Conservation (phyloP, 2,329 filamentous ascomycete genomes). For the Fusarium hainanense region DNA sequence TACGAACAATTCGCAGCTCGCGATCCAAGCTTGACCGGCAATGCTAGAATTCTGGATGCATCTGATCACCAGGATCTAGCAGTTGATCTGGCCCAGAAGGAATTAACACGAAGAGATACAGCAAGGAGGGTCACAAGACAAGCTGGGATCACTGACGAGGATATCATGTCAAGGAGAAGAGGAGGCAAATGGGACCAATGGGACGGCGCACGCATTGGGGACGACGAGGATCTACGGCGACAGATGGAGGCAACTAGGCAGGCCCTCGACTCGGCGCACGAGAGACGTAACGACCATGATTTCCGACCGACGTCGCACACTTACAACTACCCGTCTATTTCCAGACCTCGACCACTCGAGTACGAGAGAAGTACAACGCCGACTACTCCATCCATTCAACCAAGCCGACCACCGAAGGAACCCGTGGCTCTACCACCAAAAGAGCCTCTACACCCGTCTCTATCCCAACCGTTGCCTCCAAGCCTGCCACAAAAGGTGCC, state of each 20-base stretch:
- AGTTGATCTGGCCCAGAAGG: constrained; percentile 78
- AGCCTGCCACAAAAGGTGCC: constrained; percentile 48
- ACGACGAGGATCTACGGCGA: constrained; percentile 59
- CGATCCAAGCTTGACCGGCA: constrained; percentile 71
- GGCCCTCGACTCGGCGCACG: constrained; percentile 55
- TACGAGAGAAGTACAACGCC: constrained; percentile 51
- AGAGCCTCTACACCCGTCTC: constrained; percentile 32
- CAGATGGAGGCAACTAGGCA: constrained; percentile 66
- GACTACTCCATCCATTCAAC: constrained; percentile 43
- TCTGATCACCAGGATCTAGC: constrained; percentile 79
- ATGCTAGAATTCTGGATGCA: constrained; percentile 72
- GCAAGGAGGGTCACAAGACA: constrained; percentile 67
- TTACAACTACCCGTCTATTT: constrained; percentile 69
- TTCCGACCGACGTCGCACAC: constrained; percentile 45
- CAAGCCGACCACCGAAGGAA: constrained; percentile 51
- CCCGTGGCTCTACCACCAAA: constrained; percentile 38
- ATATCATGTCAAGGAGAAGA: constrained; percentile 65
- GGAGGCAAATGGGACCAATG: constrained; percentile 59
- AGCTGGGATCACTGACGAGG: constrained; percentile 66
- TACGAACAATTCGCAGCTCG: constrained; percentile 62
- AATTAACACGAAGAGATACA: constrained; percentile 75
- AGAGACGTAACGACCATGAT: constrained; percentile 42
- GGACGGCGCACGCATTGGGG: constrained; percentile 43
- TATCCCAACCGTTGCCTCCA: constrained; percentile 31
- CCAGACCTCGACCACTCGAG: constrained; percentile 61